Evolutionary conservation across 1,284 basidiomycete species (phyloP), one percentile per base, ranked within the genome.

Genomic region (Trametes sp.): DNA sequence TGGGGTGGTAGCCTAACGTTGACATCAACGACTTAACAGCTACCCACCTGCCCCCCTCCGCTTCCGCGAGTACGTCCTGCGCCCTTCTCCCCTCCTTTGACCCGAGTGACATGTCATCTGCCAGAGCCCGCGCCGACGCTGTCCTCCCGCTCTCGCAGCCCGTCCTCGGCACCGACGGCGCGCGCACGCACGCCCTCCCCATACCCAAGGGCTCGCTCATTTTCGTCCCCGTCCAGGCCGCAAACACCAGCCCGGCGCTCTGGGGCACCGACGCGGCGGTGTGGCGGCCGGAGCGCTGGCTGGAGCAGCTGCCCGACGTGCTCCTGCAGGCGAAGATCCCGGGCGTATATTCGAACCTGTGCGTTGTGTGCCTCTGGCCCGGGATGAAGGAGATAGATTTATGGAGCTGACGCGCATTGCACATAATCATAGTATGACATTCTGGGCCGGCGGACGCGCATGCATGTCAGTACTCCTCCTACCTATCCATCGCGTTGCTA

Each of bases 361-460:
- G 21, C 33, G 60, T 57, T 68, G 63, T 65, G 21, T 26, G 60
- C 54, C 16, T 29, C 13, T 19, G 9, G 11, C 16, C 11, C 14
- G 7, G 16, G 21, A 16, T 36, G 8, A 1, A 10, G 24, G 24
- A 29, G 3, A 31, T 23, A 23, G 8, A 24, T 33, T 41, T 31
- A 41, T 52, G 65, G 62, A 24, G 11, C 35, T 51, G 36, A 48
- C 1, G 36, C 21, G 45, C 19, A 33, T n/a, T 33, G 38, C n/a
- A 16, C 28, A 2, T 24, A 11, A 1, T 16, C 21, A 21, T 26
- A 77, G 75, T 52, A 73, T 76, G 70, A 75, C 75, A 4, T 77
- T 76, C 67, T 59, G 72, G 33, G 73, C 72, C 19, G 75, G 75
- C n/a, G 67, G 69, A 38, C 62, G 74, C 21, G 58, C 70, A 13